These are phyloP conservation scores for Chamaenerion angustifolium DNA, from an alignment of 345 rosid genomes.

Conservation along the genomic window DNA sequence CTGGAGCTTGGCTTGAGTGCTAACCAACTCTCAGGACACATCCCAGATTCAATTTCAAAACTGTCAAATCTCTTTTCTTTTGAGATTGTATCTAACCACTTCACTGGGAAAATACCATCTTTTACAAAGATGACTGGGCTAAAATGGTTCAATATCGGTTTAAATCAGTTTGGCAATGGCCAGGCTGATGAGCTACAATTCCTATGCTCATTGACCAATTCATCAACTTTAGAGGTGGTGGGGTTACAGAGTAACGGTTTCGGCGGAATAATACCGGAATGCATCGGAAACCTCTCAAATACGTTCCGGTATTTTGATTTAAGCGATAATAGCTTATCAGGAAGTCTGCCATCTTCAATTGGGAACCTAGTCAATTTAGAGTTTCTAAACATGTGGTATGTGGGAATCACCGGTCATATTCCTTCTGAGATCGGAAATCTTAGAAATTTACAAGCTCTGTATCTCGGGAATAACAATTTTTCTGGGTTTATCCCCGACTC, in stretches of 20 bases:
- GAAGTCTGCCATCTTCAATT: slow-evolving; percentile 7
- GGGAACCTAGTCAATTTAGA: slow-evolving; percentile 3
- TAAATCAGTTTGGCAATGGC: slow-evolving; percentile 1
- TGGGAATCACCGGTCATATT: slow-evolving; percentile 6
- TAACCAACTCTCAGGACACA: neutral
- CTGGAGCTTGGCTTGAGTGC: neutral
- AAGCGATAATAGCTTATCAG: slow-evolving; percentile 5
- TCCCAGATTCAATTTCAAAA: slow-evolving; percentile 2
- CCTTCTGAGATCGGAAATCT: slow-evolving; percentile 2
- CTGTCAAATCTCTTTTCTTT: neutral
- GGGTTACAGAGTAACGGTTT: slow-evolving; percentile 1
- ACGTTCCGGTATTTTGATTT: neutral
- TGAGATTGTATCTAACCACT: neutral
- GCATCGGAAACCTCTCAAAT: slow-evolving; percentile 2
- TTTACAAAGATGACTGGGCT: neutral
- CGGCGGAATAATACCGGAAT: slow-evolving; percentile 2
- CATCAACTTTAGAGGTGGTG: neutral
- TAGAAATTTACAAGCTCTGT: neutral
- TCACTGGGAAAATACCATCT: slow-evolving; percentile 2
- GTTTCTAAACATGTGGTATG: neutral
- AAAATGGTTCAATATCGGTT: neutral
- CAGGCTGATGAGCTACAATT: slow-evolving; percentile 2
- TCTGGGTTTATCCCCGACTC: slow-evolving; percentile 5
- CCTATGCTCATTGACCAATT: slow-evolving; percentile 4
- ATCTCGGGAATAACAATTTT: neutral